These are phyloP conservation scores for Populus davidiana DNA, from an alignment of 345 rosid species.

Conservation along the genomic window DNA sequence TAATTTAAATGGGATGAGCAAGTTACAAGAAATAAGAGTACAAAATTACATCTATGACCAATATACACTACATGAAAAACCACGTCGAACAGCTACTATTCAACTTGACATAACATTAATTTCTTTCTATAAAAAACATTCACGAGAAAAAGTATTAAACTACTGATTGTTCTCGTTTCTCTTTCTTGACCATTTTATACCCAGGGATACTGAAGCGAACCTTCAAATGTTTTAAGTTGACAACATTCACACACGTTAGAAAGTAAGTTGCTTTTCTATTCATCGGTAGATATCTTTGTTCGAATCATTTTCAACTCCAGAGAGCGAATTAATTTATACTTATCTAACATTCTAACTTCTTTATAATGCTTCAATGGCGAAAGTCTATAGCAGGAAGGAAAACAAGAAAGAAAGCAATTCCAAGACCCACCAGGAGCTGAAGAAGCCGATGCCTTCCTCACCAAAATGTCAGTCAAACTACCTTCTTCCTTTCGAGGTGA, in stretches of 20 bases:
- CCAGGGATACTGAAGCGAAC: background rate
- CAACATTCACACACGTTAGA: background rate
- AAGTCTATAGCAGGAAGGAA: background rate
- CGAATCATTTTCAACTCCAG: background rate
- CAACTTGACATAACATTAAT: background rate
- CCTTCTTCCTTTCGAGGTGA: constrained; percentile 54
- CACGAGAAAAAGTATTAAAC: background rate
- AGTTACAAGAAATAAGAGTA: background rate
- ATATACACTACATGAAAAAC: background rate
- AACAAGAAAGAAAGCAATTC: background rate
- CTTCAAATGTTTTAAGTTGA: background rate
- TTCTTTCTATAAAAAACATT: background rate
- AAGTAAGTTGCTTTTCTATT: background rate
- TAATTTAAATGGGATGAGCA: background rate
- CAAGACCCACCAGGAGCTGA: constrained; percentile 49
- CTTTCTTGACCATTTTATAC: no score
- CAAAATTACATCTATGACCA: background rate
- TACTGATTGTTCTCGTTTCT: background rate
- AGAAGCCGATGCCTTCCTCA: constrained; percentile 61
- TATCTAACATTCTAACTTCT: background rate
- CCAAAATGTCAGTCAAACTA: constrained; percentile 93
- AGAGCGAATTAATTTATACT: background rate
- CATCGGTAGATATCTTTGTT: background rate
- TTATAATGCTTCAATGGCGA: background rate
- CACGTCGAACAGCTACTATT: background rate